Evolutionary conservation across 306 rosid genomes (phyloP), one percentile per base, ranked within the genome.

Genomic region (Vachellia collinsii): DNA sequence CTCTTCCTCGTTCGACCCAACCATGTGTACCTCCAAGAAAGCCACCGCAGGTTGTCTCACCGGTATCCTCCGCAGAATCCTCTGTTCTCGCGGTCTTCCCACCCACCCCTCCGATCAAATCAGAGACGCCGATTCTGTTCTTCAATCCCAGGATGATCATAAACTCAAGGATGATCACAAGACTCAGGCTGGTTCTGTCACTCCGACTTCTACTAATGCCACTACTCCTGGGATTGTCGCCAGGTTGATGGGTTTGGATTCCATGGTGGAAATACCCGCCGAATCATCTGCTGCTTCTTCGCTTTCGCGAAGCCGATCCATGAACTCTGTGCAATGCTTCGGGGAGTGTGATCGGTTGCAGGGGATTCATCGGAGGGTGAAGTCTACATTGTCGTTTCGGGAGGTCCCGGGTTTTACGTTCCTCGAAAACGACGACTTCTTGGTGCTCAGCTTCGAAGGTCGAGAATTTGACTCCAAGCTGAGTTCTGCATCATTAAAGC

Each of bases 241-340:
- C 16, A 92, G 97, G 88, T 83, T 92, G 9, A 94, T 94, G 97
- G 98, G 98, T 56, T 87, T 94, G 84, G 97, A 92, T 7, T 78
- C 92, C 16, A 81, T 88, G 84, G 91, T 82, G 11, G 94, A 89
- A 20, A 10, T 64, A 4, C 70, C 69, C 79, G n/a, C 13, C 11
- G 71, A 47, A 48, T 56, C 83, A 44, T 80, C 74, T 6, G 54
- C 75, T 37, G 71, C 34, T 63, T 83, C 34, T 63, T 83, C 82
- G 54, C 77, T 88, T 76, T 81, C 83, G 0, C 87, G 92, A 1
- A 87, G 91, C 88, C 77, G 80, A 70, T 93, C 97, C 63, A 77
- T 92, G 94, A 88, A 86, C 70, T 92, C 87, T 42, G 70, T 84
- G 51, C 95, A 93, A 19, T 77, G 79, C 76, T 84, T 89, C 16